Conservation (phyloP, 805 yeast species). For the Yamadazyma olivae region DNA sequence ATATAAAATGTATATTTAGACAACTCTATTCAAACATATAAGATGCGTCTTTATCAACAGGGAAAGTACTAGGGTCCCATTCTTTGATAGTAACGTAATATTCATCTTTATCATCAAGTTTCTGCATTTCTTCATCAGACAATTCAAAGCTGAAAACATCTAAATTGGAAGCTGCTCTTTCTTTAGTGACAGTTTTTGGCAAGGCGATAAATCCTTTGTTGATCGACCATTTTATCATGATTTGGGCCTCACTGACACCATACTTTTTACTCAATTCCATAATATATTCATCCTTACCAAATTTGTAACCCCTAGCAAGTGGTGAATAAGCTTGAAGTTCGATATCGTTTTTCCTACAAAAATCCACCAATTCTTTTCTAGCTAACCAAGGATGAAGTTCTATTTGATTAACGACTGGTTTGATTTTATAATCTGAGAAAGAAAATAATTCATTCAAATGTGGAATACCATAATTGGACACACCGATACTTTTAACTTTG, state of each 20-base stretch:
- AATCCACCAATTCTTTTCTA: conserved; percentile 57
- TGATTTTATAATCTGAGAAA: conserved; percentile 16
- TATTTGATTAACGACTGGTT: conserved; percentile 33
- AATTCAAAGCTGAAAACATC: conserved; percentile 23
- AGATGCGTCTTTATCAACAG: too few species aligned
- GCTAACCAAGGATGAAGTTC: conserved; percentile 48
- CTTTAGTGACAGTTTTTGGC: conserved; percentile 58
- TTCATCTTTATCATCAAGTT: conserved; percentile 27
- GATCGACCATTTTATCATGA: conserved; percentile 51
- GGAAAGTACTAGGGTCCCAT: conserved; percentile 3
- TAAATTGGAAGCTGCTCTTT: conserved; percentile 55
- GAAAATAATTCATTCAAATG: conserved; percentile 23
- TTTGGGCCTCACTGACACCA: conserved; percentile 44
- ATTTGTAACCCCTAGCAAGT: conserved; percentile 41
- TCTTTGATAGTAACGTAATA: neutral
- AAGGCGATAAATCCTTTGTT: conserved; percentile 70
- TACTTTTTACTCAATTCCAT: conserved; percentile 46
- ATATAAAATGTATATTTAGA: too few species aligned
- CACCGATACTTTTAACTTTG: conserved; percentile 41
- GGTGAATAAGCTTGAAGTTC: conserved; percentile 79
- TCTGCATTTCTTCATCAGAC: conserved; percentile 21
- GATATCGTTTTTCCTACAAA: conserved; percentile 53
- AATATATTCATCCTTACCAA: conserved; percentile 55
- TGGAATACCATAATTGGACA: conserved; percentile 30
- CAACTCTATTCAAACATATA: too few species aligned